phyloP scores from a whole-genome alignment of 345 rosid species.

The Syzygium oleosum region DNA sequence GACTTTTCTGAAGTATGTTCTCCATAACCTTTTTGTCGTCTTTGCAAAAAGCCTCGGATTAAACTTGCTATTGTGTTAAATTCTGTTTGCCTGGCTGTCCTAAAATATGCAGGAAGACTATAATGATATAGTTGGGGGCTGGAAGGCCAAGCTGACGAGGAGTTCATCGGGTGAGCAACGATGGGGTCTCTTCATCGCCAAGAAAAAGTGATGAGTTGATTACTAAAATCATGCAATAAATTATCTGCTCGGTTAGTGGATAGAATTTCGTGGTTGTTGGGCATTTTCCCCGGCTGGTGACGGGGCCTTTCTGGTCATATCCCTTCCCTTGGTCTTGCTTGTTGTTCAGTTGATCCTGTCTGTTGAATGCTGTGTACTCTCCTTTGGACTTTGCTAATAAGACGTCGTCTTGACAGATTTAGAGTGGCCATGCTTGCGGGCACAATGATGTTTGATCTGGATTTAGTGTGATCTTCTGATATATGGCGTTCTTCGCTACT shows the following conservation, averaged over 20 bases:
- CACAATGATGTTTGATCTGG: background rate
- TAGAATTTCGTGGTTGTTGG: background rate
- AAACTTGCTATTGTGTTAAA: background rate
- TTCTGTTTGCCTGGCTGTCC: background rate
- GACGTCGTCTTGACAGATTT: background rate
- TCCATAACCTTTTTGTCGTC: background rate
- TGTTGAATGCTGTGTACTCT: background rate
- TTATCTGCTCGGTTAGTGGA: background rate
- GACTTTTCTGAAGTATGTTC: conserved; percentile 74
- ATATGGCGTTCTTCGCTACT: background rate
- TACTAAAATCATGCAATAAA: background rate
- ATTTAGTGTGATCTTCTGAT: background rate
- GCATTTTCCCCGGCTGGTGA: background rate
- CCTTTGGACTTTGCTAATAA: background rate
- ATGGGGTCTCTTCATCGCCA: conserved; percentile 43
- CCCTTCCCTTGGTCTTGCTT: background rate
- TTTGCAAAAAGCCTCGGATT: background rate
- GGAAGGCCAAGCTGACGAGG: conserved; percentile 43
- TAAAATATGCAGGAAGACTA: conserved; percentile 57
- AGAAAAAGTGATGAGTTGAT: background rate
- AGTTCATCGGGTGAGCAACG: conserved; percentile 33
- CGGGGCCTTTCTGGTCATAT: background rate
- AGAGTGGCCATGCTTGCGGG: background rate
- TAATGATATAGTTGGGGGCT: conserved; percentile 39
- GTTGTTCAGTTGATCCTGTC: background rate